Evolutionary conservation across 371 early-diverging fungal species (phyloP), one percentile per base, ranked within the genome.

Genomic region (Mortierella sp.): DNA sequence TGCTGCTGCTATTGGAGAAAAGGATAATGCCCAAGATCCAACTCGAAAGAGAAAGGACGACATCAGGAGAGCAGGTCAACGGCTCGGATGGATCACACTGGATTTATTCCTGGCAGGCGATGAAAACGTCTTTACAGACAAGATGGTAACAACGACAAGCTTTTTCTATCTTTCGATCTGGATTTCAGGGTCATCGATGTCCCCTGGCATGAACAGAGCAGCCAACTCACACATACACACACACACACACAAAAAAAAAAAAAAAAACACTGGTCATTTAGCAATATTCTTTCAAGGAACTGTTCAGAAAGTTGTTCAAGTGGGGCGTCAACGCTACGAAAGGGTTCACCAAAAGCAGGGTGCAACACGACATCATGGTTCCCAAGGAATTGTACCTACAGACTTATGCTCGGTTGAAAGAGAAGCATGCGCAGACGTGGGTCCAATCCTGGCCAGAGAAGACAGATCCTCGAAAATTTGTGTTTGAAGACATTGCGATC

Each of bases 401-500:
- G 21, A 88, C 82, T 59, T 94, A 94, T 57, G 81, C 82, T 13
- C 67, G 74, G 45, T 67, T 94, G 18, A 93, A 94, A 61, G 71
- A 84, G 19, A 89, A 82, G 56, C 89, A 94, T 68, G 91, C 89
- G 0, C 67, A 81, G 9, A 67, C 79, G 48, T 84, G 83, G 82
- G 80, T 87, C 13, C 80, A 72, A 46, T 45, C 74, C 10, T 93
- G 93, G 94, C 83, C 89, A 1, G 93, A 93, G 67, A 88, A 89
- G 67, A 94, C 95, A 0, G 94, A 95, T 67, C 90, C 95, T 5
- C 74, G 74, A 23, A 95, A 95, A 65, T 92, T 90, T 80, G 93
- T 95, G 10, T 93, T 85, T 73, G 95, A 95, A 79, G 95, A 94
- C 64, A 85, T 95, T 66, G 92, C 90, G 0, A 94, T 95, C 64